phyloP scores from a whole-genome alignment of 2,329 filamentous ascomycete species.

The Stylonectria norvegica region DNA sequence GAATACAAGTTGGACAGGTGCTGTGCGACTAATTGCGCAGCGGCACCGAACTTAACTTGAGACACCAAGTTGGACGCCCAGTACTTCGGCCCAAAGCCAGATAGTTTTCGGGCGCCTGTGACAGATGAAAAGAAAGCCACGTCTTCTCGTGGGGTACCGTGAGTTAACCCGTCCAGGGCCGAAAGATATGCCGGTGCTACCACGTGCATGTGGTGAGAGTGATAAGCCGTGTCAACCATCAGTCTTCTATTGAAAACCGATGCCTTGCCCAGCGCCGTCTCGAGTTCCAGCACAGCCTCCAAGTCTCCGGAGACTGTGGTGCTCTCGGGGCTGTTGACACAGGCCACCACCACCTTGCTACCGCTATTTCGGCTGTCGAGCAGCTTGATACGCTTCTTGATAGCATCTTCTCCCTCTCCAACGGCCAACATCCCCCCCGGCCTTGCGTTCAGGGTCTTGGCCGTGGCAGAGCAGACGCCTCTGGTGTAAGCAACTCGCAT shows the following conservation, averaged over 20 bases:
- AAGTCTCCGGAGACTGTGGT: constrained; percentile 18
- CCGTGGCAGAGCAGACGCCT: constrained; percentile 15
- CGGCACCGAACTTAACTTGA: constrained; percentile 7
- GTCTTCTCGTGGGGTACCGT: background rate
- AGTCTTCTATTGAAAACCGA: constrained; percentile 15
- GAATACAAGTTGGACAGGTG: constrained; percentile 25
- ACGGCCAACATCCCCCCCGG: background rate
- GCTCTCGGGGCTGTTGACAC: constrained; percentile 24
- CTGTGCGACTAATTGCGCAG: constrained; percentile 7
- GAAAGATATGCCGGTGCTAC: constrained; percentile 8
- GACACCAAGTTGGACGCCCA: constrained; percentile 21
- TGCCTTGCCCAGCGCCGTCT: background rate
- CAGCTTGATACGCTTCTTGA: background rate
- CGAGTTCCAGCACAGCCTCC: background rate
- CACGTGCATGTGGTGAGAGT: constrained; percentile 38
- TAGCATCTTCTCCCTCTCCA: background rate
- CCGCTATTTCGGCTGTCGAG: background rate
- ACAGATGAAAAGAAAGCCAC: constrained; percentile 9
- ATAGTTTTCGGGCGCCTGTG: background rate
- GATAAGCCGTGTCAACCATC: constrained; percentile 39
- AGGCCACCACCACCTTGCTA: constrained; percentile 13
- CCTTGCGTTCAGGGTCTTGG: no score
- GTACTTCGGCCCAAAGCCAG: constrained; percentile 14
- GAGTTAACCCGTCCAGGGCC: no score
- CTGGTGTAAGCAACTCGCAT: constrained; percentile 31